Evolutionary conservation across 129 eudicot genomes (phyloP).

Genomic region (Kitagawia praeruptora): DNA sequence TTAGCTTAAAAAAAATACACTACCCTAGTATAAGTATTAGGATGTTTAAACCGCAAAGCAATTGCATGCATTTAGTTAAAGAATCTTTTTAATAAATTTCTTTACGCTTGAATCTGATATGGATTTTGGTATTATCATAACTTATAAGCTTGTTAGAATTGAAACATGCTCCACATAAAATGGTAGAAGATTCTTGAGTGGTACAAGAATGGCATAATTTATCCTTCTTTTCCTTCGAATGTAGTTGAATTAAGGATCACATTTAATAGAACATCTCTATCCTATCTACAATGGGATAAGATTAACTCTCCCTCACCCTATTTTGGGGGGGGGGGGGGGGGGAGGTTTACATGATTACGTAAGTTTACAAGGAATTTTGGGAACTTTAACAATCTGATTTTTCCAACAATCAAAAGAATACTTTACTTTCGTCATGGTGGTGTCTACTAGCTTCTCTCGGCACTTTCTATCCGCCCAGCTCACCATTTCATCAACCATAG

Average conservation of each 20-base stretch:
- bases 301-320: too few relatives aligned
- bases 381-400: too few relatives aligned
- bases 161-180: neutral
- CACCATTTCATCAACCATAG: neutral
- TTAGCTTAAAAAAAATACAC: neutral
- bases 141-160: neutral
- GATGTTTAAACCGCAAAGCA: neutral
- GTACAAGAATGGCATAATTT: too few relatives aligned
- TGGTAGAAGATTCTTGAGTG: neutral
- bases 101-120: neutral
- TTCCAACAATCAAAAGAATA: too few relatives aligned
- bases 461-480: neutral
- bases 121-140: neutral
- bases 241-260: neutral
- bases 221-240: neutral
- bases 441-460: neutral
- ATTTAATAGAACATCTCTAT: neutral
- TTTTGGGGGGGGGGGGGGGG: too few relatives aligned
- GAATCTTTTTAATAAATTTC: neutral
- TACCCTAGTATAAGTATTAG: neutral
- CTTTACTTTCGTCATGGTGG: neutral
- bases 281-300: too few relatives aligned
- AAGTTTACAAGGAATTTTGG: neutral
- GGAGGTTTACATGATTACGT: neutral
- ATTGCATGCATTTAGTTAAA: neutral